Percentiles rank a stretch among this genome's conserved stretches.
These are phyloP conservation scores for Hanseniaspora taiwanica DNA, from an alignment of 805 yeast species.

Conservation along the genomic window DNA sequence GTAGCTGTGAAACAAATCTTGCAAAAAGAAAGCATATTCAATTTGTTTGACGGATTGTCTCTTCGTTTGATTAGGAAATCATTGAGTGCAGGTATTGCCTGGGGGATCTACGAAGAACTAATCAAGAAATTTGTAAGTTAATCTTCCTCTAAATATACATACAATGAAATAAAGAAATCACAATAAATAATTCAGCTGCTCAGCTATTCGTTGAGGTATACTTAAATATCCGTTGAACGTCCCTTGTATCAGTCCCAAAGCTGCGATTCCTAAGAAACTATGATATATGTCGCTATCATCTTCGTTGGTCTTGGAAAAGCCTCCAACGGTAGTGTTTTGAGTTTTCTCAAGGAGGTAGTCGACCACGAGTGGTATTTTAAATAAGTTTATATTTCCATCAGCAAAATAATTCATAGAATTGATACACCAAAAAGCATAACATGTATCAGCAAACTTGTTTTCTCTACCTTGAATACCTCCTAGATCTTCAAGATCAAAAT, in stretches of 20 bases:
- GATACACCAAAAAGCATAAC: conserved; percentile 77
- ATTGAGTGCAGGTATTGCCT: conserved; percentile 84
- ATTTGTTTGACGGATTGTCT: conserved; percentile 73
- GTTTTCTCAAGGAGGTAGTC: conserved; percentile 38
- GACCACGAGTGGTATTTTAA: conserved; percentile 4
- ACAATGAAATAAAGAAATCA: neutral
- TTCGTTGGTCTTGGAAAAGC: conserved; percentile 56
- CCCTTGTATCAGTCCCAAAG: conserved; percentile 28
- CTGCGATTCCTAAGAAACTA: conserved; percentile 47
- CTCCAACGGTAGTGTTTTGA: conserved; percentile 57
- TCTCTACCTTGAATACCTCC: conserved; percentile 84
- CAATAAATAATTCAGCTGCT: neutral
- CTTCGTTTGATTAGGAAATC: conserved; percentile 78
- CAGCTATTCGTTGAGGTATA: conserved; percentile 11
- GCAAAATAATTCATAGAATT: conserved; percentile 41
- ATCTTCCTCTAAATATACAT: neutral
- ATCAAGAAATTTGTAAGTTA: conserved; percentile 34
- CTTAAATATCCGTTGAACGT: conserved; percentile 19
- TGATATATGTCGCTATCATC: conserved; percentile 64
- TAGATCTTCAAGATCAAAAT: conserved; percentile 33
- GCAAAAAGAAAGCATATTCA: conserved; percentile 34
- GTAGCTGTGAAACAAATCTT: conserved; percentile 27
- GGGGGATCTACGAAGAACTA: conserved; percentile 93
- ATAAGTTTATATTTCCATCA: conserved; percentile 8
- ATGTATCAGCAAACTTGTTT: conserved; percentile 76